Base-by-base conservation (phyloP, 2,329 filamentous ascomycete genomes). In the Chlorencoelia australis region DNA sequence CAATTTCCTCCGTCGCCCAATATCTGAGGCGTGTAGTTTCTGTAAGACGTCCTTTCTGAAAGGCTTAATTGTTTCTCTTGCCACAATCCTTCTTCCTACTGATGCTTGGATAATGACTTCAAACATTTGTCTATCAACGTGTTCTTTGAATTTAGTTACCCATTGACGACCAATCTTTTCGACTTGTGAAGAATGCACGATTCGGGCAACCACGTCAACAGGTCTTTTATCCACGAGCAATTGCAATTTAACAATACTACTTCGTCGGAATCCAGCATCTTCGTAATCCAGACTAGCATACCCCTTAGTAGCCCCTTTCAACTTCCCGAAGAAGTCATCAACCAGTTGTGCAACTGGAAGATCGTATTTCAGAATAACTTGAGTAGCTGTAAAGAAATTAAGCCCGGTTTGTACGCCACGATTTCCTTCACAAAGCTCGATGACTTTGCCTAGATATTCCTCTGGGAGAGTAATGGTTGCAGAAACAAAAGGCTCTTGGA, bases 251-350 rank as follows among this genome's bases (percentile, higher is more conserved):
- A 85, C 76, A 26, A 98, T 77, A 43, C 78, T 77, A 53, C 82
- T 85, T 42, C 73, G 64, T 15, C 81, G 76, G 74, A 87, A 98
- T 0, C 84, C 89, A 0, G 87, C 82, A 51, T 98, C 91, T 62
- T 98, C 91, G 57, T 98, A 98, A 59, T 98, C 91, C 4, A 98
- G 72, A 22, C 83, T 91, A 0, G 91, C 91, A 52, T 98, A 98
- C 8, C 91, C 91, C 58, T 94, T 95, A 36, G 88, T 95, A 0
- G 77, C 73, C 24, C 87, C 85, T 59, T 98, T 98, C 35, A 98
- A 69, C 60, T 94, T 95, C 35, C 91, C 91, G 58, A 98, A 98
- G 55, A 98, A 81, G 60, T 98, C 91, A 50, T 96, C 91, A 1
- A 98, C 91, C 4, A 98, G 68, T 36, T 94, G 85, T 2, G 87